Base-by-base conservation (phyloP, 1,284 basidiomycete genomes). In the Boletus calvinii region DNA sequence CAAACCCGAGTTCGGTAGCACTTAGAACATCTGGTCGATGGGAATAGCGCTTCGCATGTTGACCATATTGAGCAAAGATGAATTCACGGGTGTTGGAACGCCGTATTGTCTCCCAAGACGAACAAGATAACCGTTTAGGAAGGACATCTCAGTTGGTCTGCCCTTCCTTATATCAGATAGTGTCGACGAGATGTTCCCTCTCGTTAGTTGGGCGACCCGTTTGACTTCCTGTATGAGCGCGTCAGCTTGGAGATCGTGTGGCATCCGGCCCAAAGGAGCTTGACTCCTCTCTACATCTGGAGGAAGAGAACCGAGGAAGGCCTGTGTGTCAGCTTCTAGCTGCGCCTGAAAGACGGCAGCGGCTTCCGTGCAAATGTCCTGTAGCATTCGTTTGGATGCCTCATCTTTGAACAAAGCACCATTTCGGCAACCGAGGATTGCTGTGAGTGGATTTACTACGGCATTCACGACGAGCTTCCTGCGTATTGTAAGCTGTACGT, bases 391-490 rank as follows among this genome's bases (percentile, higher is more conserved):
- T 7, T 62, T 58, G 1, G 80, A 77, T 8, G 75, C 70, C 0
- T 61, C 47, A 10, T 78, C 70, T 6, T 67, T 64, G 61, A 86
- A 77, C 22, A 93, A 68, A 1, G 85, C 81, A 17, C 93, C 94
- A 63, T 97, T 98, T 50, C 81, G 78, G 62, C 93, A 90, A 42
- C 84, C 81, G 54, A 93, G 74, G 15, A 98, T 70, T 0, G 92
- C 90, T 0, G 94, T 93, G 57, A 98, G 77, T 0, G 95, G 87
- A 65, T 98, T 96, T 71, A 98, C 83, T 63, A 87, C 80, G 13
- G 87, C 78, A 68, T 97, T 95, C 58, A 92, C 82, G 31, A 89
- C 91, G 48, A 98, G 75, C 71, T 96, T 97, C 57, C 84, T 83
- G 30, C 91, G 82, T 70, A 94, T 81, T 7, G 79, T 75, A 30